Evolutionary conservation across 805 yeast genomes (phyloP).

Genomic region (Tetrapisispora phaffii): DNA sequence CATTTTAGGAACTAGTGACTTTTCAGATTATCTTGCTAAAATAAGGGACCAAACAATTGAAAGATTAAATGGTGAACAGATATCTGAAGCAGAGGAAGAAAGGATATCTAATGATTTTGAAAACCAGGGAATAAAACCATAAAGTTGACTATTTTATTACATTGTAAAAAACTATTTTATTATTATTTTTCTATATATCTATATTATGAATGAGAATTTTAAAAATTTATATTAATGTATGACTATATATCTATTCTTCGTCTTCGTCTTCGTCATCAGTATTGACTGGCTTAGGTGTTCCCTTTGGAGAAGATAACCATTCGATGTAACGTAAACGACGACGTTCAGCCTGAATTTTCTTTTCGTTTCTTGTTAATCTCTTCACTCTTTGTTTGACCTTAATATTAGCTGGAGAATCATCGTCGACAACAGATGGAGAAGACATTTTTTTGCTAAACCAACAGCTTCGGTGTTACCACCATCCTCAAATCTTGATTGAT

Average conservation of each 20-base stretch:
- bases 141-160: neutral
- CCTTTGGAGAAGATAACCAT: conserved; percentile 95
- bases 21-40: conserved; percentile 31
- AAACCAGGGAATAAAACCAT: conserved; percentile 4
- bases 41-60: conserved; percentile 40
- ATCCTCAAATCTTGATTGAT: conserved; percentile 74
- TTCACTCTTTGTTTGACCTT: conserved; percentile 88
- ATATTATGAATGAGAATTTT: neutral
- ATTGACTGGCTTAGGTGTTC: conserved; percentile 90
- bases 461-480: conserved; percentile 46
- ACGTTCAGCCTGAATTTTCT: conserved; percentile 84
- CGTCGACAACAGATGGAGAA: conserved; percentile 44
- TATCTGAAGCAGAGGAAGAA: conserved; percentile 49
- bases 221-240: neutral
- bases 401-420: conserved; percentile 92
- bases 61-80: conserved; percentile 46
- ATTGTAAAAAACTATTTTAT: neutral
- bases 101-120: conserved; percentile 16
- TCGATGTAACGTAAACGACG: conserved; percentile 88
- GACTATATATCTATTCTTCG: neutral
- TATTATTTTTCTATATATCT: neutral
- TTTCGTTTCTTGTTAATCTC: conserved; percentile 95
- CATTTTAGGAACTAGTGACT: conserved; percentile 48
- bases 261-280: conserved; percentile 70
- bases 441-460: conserved; percentile 41